phyloP scores from a whole-genome alignment of 805 yeast genomes.

The Candida quercuum region DNA sequence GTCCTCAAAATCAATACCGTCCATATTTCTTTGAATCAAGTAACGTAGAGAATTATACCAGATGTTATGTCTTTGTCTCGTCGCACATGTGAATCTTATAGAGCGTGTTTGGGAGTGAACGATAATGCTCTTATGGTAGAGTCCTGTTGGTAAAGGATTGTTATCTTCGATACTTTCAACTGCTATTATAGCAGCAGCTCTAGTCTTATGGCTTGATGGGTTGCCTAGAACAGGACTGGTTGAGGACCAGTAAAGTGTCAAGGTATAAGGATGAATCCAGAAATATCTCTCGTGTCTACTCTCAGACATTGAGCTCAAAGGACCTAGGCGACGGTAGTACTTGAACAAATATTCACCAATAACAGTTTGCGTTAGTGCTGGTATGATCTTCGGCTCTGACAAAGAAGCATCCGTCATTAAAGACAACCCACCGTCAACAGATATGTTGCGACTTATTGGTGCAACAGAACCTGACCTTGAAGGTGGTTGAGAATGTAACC shows the following conservation, averaged over 20 bases:
- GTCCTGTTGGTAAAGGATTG: conserved; percentile 85
- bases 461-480: conserved; percentile 15
- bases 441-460: conserved; percentile 16
- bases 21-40: conserved; percentile 59
- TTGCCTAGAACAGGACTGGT: conserved; percentile 72
- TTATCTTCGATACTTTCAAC: conserved; percentile 79
- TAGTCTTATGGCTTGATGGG: conserved; percentile 60
- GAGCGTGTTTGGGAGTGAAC: conserved; percentile 59
- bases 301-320: conserved; percentile 66
- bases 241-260: conserved; percentile 86
- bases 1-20: conserved; percentile 44
- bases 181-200: conserved; percentile 72
- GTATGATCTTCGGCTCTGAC: conserved; percentile 68
- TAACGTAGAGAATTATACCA: conserved; percentile 86
- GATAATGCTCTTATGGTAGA: conserved; percentile 78
- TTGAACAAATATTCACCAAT: conserved; percentile 89
- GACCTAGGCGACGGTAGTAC: conserved; percentile 74
- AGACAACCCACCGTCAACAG: conserved; percentile 31
- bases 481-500: conserved; percentile 6
- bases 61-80: conserved; percentile 79
- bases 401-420: conserved; percentile 56
- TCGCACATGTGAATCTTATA: conserved; percentile 81
- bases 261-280: conserved; percentile 94
- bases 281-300: conserved; percentile 86
- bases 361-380: conserved; percentile 86